These are phyloP conservation scores for Cyclotella sp. DNA, from an alignment of 108 stramenopile genomes.

Conservation along the genomic window DNA sequence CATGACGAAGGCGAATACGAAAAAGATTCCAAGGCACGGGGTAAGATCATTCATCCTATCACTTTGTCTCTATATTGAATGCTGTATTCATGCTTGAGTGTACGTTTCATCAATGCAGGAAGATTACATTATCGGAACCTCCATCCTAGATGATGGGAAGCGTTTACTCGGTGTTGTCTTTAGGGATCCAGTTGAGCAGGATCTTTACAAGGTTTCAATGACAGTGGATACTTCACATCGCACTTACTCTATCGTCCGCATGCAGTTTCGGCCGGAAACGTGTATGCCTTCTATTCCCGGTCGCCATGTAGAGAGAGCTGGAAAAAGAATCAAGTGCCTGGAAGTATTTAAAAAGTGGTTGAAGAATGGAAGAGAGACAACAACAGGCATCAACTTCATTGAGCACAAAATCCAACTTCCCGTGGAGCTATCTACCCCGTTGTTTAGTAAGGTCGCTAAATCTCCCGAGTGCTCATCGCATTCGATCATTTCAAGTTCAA, in stretches of 20 bases:
- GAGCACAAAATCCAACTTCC: conserved; percentile 10
- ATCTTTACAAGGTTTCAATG: neutral
- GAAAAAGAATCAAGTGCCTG: conserved; percentile 1
- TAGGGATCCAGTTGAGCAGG: neutral
- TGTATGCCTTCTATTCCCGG: neutral
- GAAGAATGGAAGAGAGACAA: neutral
- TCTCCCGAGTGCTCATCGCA: neutral
- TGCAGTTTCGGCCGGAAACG: neutral
- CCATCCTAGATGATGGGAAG: neutral
- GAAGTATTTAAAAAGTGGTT: neutral
- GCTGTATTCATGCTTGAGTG: neutral
- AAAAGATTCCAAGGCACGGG: neutral
- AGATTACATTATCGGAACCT: conserved; percentile 1
- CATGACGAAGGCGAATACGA: too few species aligned
- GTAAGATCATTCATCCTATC: neutral
- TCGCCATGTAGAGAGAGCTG: neutral
- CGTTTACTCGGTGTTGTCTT: neutral
- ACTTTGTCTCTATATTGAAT: neutral
- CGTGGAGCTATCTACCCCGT: too few species aligned
- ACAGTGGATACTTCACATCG: neutral
- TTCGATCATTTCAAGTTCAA: too few species aligned
- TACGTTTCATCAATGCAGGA: neutral
- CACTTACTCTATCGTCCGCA: neutral
- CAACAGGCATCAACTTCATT: neutral
- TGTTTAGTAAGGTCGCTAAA: neutral